Base-by-base conservation (phyloP, 306 rosid genomes). In the Ormosia emarginata region DNA sequence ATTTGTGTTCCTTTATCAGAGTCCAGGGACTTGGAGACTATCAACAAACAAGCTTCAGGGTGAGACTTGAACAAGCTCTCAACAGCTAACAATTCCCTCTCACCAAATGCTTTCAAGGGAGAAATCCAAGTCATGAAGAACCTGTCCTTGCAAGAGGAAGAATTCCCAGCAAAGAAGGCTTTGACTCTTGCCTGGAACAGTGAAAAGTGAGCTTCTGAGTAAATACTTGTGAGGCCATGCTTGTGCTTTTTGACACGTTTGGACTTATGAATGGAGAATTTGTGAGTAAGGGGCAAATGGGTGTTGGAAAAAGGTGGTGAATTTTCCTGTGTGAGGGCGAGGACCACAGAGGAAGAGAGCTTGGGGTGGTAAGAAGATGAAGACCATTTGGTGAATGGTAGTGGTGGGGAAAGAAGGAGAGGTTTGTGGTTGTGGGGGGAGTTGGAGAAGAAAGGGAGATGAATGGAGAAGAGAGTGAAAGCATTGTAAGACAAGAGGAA, bases 91-190 rank as follows among this genome's bases (percentile, higher is more conserved):
- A 90, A 40, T 77, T 95, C 97, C 55, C 93, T 90, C 0, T 74
- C 87, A 37, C 94, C 85, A 56, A 95, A 92, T n/a, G 85, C 65
- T 44, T 86, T 66, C 62, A 86, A 53, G 6, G 94, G 90, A 5
- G 94, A 91, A 86, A 95, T 93, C 98, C 99, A 93, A 41, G 95
- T 95, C 93, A 95, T 95, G 77, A 93, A 95, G 81, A 95, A 91
- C 46, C 90, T 86, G 17, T 84, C 41, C 78, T 89, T 78, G 78
- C 99, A 93, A 4, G 85, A 74, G 73, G 71, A 52, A 6, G 65
- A 39, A 24, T 85, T 88, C 14, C 77, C 82, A 4, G 72, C 58
- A 37, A 90, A 84, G 82, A 95, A 95, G 6, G 84, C 79, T 43
- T 49, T 47, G 14, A 95, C 67, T 44, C 88, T 89, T n/a, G 81